Percentiles rank a stretch among this genome's conserved stretches.
Conservation (phyloP, 1,284 basidiomycete genomes). For the Microbotryomycetes sp. region DNA sequence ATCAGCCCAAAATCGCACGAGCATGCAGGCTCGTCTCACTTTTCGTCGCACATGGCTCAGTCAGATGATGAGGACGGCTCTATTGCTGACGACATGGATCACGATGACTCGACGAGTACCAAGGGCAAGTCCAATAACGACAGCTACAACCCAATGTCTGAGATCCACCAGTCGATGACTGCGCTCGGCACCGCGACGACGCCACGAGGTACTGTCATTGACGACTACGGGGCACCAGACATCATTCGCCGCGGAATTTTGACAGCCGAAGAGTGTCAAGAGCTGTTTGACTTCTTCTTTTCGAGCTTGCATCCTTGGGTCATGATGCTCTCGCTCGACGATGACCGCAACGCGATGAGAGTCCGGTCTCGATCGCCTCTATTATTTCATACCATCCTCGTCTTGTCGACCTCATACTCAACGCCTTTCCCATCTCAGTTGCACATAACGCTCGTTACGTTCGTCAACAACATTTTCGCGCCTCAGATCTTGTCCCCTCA, state of each 20-base stretch:
- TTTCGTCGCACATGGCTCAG: not conserved
- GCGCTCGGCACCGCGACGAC: constrained; percentile 8
- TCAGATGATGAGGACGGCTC: constrained; percentile 3
- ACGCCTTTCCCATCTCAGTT: constrained; percentile 27
- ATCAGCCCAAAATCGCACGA: not conserved
- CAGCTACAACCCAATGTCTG: constrained; percentile 18
- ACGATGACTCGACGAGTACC: constrained; percentile 8
- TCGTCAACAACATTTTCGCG: constrained; percentile 28
- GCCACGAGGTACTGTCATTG: constrained; percentile 1
- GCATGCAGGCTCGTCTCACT: constrained; percentile 7
- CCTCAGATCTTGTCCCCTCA: constrained; percentile 30
- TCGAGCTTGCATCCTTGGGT: constrained; percentile 28
- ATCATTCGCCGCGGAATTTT: constrained; percentile 18
- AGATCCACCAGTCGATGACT: constrained; percentile 24
- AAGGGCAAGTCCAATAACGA: not conserved
- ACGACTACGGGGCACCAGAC: constrained; percentile 29
- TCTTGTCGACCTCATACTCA: constrained; percentile 30
- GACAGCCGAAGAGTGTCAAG: constrained; percentile 26
- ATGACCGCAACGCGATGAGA: constrained; percentile 24
- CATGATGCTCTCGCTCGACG: constrained; percentile 31
- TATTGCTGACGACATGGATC: constrained; percentile 6
- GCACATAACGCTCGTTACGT: constrained; percentile 28
- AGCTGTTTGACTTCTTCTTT: constrained; percentile 33
- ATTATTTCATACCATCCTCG: constrained; percentile 30
- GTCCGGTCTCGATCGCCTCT: constrained; percentile 14